phyloP scores from a whole-genome alignment of 768 basidiomycete genomes.

The Pulveroboletus sp. region DNA sequence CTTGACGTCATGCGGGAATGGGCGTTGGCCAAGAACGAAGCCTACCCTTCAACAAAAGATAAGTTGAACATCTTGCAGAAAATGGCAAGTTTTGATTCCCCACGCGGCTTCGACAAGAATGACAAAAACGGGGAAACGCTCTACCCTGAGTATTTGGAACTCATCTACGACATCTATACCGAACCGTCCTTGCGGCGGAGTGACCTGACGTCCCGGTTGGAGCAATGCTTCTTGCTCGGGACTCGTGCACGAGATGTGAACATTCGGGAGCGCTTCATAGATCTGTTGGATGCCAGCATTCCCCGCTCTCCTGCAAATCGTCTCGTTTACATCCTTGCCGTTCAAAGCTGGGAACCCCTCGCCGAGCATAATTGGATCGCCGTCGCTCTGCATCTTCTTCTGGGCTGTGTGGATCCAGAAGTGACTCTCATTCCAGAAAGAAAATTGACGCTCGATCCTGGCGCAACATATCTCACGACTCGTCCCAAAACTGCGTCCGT shows the following conservation, averaged over 20 bases:
- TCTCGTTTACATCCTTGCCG: slow-evolving; percentile 83
- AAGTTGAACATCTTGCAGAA: slow-evolving; percentile 86
- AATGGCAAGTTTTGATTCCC: slow-evolving; percentile 79
- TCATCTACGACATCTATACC: slow-evolving; percentile 93
- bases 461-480: slow-evolving; percentile 36
- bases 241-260: slow-evolving; percentile 77
- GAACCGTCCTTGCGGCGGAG: slow-evolving; percentile 81
- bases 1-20: slow-evolving; percentile 84
- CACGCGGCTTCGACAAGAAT: too few species aligned
- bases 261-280: slow-evolving; percentile 82
- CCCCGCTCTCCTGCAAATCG: slow-evolving; percentile 79
- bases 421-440: slow-evolving; percentile 39
- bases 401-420: slow-evolving; percentile 63
- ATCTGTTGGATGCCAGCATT: slow-evolving; percentile 84
- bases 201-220: slow-evolving; percentile 89
- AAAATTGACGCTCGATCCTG: slow-evolving; percentile 34
- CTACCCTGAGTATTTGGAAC: slow-evolving; percentile 78
- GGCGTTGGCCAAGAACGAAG: slow-evolving; percentile 82
- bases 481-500: slow-evolving; percentile 49
- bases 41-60: slow-evolving; percentile 92
- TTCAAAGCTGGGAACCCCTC: slow-evolving; percentile 93
- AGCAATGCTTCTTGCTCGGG: slow-evolving; percentile 89
- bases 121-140: slow-evolving; percentile 76
- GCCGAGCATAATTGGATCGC: slow-evolving; percentile 94
- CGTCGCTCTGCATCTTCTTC: slow-evolving; percentile 81